Evolutionary conservation across 2,329 filamentous ascomycete genomes (phyloP), one percentile per base, ranked within the genome.

Genomic region (Thelonectria discophora): DNA sequence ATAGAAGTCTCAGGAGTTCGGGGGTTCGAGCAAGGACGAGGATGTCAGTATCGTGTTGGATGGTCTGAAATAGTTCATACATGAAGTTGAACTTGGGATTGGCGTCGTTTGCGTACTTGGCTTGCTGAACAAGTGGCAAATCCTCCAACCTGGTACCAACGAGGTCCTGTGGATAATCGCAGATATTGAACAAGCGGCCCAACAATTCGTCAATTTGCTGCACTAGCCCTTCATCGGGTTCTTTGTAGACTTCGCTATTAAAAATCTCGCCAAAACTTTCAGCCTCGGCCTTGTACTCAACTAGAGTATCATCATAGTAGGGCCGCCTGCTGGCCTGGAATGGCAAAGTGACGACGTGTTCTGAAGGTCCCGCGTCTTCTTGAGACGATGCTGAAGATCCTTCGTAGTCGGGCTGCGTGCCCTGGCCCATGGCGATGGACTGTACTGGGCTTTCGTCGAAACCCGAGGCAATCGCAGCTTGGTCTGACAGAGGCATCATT

Each of bases 71-170:
- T 3, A 90, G 75, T 63, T 88, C 85, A 46, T 80, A 82, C 6
- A 88, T 68, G 65, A 90, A 89, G 32, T 80, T 81, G 66, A 85
- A 86, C 66, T 90, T 90, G 56, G 84, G 77, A 72, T 87, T 89
- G 10, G 84, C 82, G 54, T 82, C 82, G 57, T 82, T 79, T 2
- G 82, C 80, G 65, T 86, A 84, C 68, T 82, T 87, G 66, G 82
- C 81, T 55, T 80, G 76, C 20, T 82, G 78, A 4, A 73, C 69
- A 8, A 79, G 68, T 2, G 78, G 72, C 57, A 85, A 62, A 3
- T 68, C 65, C 21, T 76, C 75, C 12, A 80, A 69, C 2, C 74
- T 70, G 8, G 83, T 76, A n/a, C 80, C 80, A 21, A 83, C 75
- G 40, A 82, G 74, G 37, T 85, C 82, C 5, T 82, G 81, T 4